Evolutionary conservation across 1,284 basidiomycete genomes (phyloP), one percentile per base, ranked within the genome.

Genomic region (Exobasidium rhododendri): DNA sequence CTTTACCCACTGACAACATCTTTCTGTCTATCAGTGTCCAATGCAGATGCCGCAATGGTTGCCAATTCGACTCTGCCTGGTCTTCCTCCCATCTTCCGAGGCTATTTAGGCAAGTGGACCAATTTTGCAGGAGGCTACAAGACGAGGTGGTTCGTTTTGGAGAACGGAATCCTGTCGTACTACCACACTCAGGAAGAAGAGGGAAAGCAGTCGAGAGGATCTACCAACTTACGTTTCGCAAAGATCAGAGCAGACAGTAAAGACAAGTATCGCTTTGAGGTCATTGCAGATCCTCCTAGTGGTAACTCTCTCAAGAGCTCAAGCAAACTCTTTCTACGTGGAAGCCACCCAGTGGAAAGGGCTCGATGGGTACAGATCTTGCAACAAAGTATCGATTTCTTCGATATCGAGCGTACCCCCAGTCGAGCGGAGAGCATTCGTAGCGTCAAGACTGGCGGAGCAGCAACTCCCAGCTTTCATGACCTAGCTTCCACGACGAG

Each of bases 121-220:
- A 94, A 94, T 71, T 88, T 94, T 44, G 91, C 91, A 0, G 87
- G 87, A 69, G 93, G 94, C 0, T 97, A 94, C 81, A 89, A 88
- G 70, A 90, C 90, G 0, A 85, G 94, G 0, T 97, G 94, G 92
- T 96, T 97, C 75, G 92, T 97, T 0, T 85, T 97, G 43, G 87
- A 90, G 71, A 86, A 90, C 64, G 94, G 92, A 4, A 83, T 89
- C 32, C 81, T 94, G 11, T 73, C 70, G 14, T 63, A 94, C 78
- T 94, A 92, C 77, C 89, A 90, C 35, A 89, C 89, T 72, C 91
- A 93, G 72, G 92, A 93, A 67, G 94, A 97, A 74, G 93, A 97
- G 81, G 86, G 86, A 10, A 83, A 94, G 35, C 88, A 92, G 1
- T 89, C 88, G 54, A 85, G 94, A 31, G 94, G 94, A 0, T 89